Percentiles rank a stretch among this genome's conserved stretches.
phyloP scores from a whole-genome alignment of 1,139 yeast genomes.

The Candida sanyaensis region DNA sequence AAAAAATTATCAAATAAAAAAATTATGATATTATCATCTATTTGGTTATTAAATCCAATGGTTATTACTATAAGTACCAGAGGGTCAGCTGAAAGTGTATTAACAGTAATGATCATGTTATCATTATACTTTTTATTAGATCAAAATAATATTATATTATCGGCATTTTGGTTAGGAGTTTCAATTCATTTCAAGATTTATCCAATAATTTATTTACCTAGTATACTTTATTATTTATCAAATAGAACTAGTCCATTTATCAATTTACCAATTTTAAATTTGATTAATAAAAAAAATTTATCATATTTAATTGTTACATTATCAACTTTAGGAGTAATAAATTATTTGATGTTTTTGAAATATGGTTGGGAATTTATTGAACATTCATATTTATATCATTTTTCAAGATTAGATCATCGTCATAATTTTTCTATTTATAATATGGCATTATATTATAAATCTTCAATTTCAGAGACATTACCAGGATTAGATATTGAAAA shows the following conservation, averaged over 20 bases:
- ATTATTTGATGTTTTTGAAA: slow-evolving; percentile 58
- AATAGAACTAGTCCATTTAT: slow-evolving; percentile 21
- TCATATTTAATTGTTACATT: slow-evolving; percentile 42
- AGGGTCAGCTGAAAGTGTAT: slow-evolving; percentile 89
- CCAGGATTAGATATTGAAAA: slow-evolving; percentile 31
- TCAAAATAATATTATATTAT: slow-evolving; percentile 31
- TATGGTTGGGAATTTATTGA: slow-evolving; percentile 80
- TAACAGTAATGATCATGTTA: slow-evolving; percentile 74
- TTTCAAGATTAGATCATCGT: slow-evolving; percentile 84
- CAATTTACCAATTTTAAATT: slow-evolving; percentile 30
- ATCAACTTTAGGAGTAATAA: slow-evolving; percentile 46
- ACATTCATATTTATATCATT: slow-evolving; percentile 81
- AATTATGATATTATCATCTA: slow-evolving; percentile 38
- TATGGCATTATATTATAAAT: slow-evolving; percentile 66
- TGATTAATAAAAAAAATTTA: slow-evolving; percentile 49
- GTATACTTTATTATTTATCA: slow-evolving; percentile 40
- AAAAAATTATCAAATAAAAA: slow-evolving; percentile 14
- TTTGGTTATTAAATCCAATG: slow-evolving; percentile 95
- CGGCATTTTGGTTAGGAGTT: slow-evolving; percentile 73
- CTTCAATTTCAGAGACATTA: slow-evolving; percentile 31
- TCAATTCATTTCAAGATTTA: slow-evolving; percentile 90
- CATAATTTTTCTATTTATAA: slow-evolving; percentile 94
- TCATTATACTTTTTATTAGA: slow-evolving; percentile 49
- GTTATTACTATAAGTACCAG: slow-evolving; percentile 91
- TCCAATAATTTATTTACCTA: slow-evolving; percentile 80